Conservation (phyloP, 371 early-diverging fungal genomes). For the Lichtheimia ornata region DNA sequence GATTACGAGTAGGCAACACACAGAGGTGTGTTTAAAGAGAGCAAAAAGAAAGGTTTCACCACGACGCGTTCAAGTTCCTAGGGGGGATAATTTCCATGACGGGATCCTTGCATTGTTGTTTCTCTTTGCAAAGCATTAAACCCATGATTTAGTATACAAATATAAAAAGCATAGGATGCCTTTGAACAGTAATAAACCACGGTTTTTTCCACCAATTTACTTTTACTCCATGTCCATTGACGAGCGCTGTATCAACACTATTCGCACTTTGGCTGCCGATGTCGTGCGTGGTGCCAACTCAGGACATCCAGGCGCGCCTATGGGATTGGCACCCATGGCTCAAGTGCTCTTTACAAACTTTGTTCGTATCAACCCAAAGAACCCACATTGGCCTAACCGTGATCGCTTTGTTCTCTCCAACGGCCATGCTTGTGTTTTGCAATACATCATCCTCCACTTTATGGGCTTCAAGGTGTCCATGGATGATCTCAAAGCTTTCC, state of each 20-base stretch:
- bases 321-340: slow-evolving; percentile 94
- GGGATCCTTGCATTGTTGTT: too few relatives aligned
- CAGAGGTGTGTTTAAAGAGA: too few relatives aligned
- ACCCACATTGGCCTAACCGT: slow-evolving; percentile 89
- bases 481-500: slow-evolving; percentile 95
- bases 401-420: slow-evolving; percentile 99
- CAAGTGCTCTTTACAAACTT: slow-evolving; percentile 87
- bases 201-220: slow-evolving; percentile 5
- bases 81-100: too few relatives aligned
- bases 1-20: too few relatives aligned
- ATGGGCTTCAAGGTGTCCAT: slow-evolving; percentile 87
- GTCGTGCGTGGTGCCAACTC: slow-evolving; percentile 90
- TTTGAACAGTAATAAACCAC: too few relatives aligned
- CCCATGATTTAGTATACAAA: too few relatives aligned
- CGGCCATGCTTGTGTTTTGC: slow-evolving; percentile 97
- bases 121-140: too few relatives aligned
- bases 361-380: slow-evolving; percentile 85
- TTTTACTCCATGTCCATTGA: slow-evolving; percentile 3
- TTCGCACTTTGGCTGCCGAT: slow-evolving; percentile 93
- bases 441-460: slow-evolving; percentile 93
- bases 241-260: slow-evolving; percentile 79
- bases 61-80: too few relatives aligned
- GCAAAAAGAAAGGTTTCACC: too few relatives aligned
- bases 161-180: too few relatives aligned
- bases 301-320: slow-evolving; percentile 93